Percentiles rank a stretch among this genome's conserved stretches.
Evolutionary conservation across 2,329 filamentous ascomycete genomes (phyloP).

Genomic region (Scopulariopsis brevicaulis): DNA sequence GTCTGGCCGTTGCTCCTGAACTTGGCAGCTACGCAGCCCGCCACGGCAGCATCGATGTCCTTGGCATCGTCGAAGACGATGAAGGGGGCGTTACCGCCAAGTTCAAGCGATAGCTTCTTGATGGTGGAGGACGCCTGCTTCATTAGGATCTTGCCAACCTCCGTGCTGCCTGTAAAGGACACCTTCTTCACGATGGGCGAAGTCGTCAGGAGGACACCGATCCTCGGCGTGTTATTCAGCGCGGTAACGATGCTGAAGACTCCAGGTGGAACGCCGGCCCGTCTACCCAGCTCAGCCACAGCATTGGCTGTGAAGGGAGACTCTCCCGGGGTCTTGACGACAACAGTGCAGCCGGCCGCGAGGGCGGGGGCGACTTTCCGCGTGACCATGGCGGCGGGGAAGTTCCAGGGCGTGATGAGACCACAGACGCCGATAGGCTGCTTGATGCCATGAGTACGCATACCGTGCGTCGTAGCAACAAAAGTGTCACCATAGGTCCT

Average conservation of each 20-base stretch:
- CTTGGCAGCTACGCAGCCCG: constrained; percentile 74
- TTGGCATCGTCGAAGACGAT: constrained; percentile 95
- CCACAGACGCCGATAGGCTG: constrained; percentile 78
- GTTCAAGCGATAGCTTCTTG: constrained; percentile 77
- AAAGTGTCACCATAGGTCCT: constrained; percentile 67
- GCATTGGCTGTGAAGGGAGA: constrained; percentile 87
- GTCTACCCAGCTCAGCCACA: constrained; percentile 72
- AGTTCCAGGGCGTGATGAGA: constrained; percentile 84
- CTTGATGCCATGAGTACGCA: constrained; percentile 67
- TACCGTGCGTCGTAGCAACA: constrained; percentile 54
- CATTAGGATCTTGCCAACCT: constrained; percentile 68
- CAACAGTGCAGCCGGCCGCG: constrained; percentile 93
- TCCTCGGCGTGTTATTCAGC: constrained; percentile 52
- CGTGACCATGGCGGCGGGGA: constrained; percentile 67
- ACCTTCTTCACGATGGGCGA: constrained; percentile 74
- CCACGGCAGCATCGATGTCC: constrained; percentile 76
- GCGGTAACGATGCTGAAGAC: constrained; percentile 85
- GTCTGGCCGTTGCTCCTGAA: constrained; percentile 95
- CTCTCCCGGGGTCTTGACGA: constrained; percentile 83
- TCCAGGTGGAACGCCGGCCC: constrained; percentile 84
- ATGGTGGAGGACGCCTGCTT: constrained; percentile 75
- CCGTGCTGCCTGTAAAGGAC: constrained; percentile 79
- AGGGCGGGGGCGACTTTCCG: constrained; percentile 63
- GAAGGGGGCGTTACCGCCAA: constrained; percentile 90
- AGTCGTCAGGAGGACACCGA: constrained; percentile 57